A percentile compares a stretch with the other conserved stretches of the same genome.
These are phyloP conservation scores for Aureobasidium lini DNA, from an alignment of 2,329 filamentous ascomycete genomes.

Conservation along the genomic window DNA sequence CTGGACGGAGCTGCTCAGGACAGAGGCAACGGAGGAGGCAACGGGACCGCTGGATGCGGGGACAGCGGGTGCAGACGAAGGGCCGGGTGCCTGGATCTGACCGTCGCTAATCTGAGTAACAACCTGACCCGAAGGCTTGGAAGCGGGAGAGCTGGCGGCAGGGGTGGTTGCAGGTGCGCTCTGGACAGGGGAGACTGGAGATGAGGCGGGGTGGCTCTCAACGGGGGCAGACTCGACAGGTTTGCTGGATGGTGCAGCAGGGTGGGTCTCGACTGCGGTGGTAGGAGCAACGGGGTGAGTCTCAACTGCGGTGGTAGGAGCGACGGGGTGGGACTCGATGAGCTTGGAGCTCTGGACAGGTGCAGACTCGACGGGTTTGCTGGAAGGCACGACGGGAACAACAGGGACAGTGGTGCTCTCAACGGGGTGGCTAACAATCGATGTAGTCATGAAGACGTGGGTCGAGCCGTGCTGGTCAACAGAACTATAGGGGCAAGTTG, in stretches of 20 bases:
- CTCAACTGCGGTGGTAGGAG: no score
- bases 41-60: not conserved
- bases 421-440: slow-evolving; percentile 17
- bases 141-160: not conserved
- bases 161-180: not conserved
- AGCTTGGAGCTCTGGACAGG: not conserved
- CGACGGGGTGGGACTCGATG: not conserved
- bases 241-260: not conserved
- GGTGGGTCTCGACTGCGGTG: not conserved
- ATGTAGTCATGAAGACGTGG: slow-evolving; percentile 39
- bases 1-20: not conserved
- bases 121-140: not conserved
- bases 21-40: not conserved
- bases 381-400: not conserved
- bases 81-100: slow-evolving; percentile 11
- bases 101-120: slow-evolving; percentile 13
- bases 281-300: not conserved
- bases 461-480: slow-evolving; percentile 17
- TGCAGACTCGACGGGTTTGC: not conserved
- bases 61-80: not conserved
- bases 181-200: not conserved
- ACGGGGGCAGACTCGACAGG: not conserved
- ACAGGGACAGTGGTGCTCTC: not conserved
- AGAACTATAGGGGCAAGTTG: slow-evolving; percentile 19
- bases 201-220: not conserved